phyloP scores from a whole-genome alignment of 2,329 filamentous ascomycete species.

The Pestalotiopsis fici region DNA sequence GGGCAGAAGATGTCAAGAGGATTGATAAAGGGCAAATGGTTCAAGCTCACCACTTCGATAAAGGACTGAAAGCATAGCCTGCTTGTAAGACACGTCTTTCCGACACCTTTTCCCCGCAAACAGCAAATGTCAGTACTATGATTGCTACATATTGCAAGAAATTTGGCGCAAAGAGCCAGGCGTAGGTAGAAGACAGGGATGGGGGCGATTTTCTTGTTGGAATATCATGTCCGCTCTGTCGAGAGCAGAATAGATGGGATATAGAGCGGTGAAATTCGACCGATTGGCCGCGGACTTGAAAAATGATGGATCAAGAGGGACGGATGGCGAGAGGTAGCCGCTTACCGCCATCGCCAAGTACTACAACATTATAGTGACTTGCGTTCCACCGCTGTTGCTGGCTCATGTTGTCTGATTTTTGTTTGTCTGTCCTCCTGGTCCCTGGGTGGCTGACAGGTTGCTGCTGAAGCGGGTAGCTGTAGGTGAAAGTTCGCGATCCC shows the following conservation, averaged over 20 bases:
- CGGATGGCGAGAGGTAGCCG: not conserved
- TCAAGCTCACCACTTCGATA: not conserved
- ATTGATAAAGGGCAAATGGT: not conserved
- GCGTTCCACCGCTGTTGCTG: not conserved
- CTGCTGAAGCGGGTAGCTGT: too few relatives aligned
- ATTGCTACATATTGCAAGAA: not conserved
- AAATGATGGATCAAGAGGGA: not conserved
- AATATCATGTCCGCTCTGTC: not conserved
- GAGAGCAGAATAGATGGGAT: not conserved
- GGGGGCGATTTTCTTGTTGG: not conserved
- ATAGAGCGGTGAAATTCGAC: not conserved
- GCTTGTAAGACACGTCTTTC: slow-evolving; percentile 1
- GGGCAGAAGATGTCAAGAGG: not conserved
- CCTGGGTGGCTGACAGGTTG: not conserved
- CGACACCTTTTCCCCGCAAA: not conserved
- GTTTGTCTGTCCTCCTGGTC: not conserved
- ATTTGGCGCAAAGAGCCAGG: not conserved
- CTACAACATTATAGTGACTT: slow-evolving; percentile 1
- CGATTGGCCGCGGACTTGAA: not conserved
- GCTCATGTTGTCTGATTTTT: not conserved
- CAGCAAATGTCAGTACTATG: not conserved
- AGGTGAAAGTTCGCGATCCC: not conserved
- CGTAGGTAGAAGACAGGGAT: not conserved
- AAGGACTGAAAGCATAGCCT: not conserved
- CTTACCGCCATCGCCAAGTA: slow-evolving; percentile 3